Conservation (phyloP, 805 yeast species). For the Lipomyces kockii region DNA sequence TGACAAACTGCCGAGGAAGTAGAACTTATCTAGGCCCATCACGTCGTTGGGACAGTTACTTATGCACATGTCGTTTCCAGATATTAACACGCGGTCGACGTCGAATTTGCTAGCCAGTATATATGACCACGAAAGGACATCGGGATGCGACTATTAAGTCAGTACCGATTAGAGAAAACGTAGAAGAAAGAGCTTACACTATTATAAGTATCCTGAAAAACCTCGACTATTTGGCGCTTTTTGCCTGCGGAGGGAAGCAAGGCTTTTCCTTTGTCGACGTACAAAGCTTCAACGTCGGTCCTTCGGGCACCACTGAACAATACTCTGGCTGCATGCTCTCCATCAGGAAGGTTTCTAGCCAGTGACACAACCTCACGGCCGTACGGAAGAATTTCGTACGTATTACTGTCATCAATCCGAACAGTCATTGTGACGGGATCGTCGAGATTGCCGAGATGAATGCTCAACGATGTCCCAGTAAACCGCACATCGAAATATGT, state of each 20-base stretch:
- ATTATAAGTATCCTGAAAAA: conserved; percentile 27
- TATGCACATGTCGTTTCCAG: conserved; percentile 25
- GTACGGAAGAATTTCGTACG: conserved; percentile 28
- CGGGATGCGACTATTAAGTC: conserved; percentile 15
- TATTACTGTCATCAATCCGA: conserved; percentile 17
- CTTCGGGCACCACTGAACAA: conserved; percentile 28
- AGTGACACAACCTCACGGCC: conserved; percentile 33
- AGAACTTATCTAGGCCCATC: conserved; percentile 25
- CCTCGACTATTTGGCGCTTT: conserved; percentile 22
- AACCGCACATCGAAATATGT: conserved; percentile 32
- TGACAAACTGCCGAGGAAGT: conserved; percentile 29
- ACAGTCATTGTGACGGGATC: conserved; percentile 26
- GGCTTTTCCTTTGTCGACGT: conserved; percentile 22
- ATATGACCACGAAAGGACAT: conserved; percentile 31
- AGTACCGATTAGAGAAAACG: neutral
- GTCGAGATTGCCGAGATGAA: conserved; percentile 32
- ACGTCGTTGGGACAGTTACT: conserved; percentile 26
- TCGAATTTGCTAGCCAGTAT: conserved; percentile 17
- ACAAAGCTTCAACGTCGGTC: conserved; percentile 33
- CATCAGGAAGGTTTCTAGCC: conserved; percentile 17
- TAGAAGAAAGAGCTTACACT: neutral
- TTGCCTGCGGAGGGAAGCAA: neutral
- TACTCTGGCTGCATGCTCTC: conserved; percentile 26
- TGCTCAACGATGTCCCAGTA: conserved; percentile 35
- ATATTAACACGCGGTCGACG: conserved; percentile 21